A percentile compares a stretch with the other conserved stretches of the same genome.
These are phyloP conservation scores for Hippophae gyantsensis DNA, from an alignment of 306 rosid genomes.

Conservation along the genomic window DNA sequence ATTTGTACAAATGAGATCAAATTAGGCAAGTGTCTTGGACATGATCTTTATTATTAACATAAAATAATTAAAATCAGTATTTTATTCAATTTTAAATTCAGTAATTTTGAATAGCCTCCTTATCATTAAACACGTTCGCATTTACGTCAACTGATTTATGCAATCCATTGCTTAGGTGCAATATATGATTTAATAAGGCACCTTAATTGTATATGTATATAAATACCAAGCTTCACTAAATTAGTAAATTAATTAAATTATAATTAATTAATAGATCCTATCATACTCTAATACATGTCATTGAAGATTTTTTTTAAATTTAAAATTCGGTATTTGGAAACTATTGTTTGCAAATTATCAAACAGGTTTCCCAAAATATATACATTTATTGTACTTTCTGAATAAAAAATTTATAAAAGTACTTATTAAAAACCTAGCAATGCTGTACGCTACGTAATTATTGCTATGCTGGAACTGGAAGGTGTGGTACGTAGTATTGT, in stretches of 20 bases:
- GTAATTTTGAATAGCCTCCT: conserved; percentile 1
- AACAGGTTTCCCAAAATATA: conserved; percentile 12
- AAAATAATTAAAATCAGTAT: neutral
- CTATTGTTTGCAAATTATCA: conserved; percentile 11
- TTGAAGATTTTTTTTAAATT: neutral
- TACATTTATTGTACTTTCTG: no score
- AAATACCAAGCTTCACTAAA: neutral
- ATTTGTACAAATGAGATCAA: neutral
- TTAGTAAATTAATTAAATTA: no score
- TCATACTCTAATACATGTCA: no score
- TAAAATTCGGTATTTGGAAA: neutral
- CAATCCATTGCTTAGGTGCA: no score
- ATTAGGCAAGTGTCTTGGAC: neutral
- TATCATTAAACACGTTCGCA: conserved; percentile 13
- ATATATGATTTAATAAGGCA: no score
- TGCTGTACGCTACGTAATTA: no score
- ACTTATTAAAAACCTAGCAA: no score
- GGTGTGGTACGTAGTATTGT: no score
- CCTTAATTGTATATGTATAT: neutral
- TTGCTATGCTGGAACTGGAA: no score
- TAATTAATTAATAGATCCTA: neutral
- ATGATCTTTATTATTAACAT: neutral
- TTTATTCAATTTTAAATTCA: neutral
- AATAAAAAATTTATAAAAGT: no score
- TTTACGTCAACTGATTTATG: conserved; percentile 1